A percentile compares a stretch with the other conserved stretches of the same genome.
Conservation (phyloP, 1,284 basidiomycete genomes). For the Ceratobasidium sp. region DNA sequence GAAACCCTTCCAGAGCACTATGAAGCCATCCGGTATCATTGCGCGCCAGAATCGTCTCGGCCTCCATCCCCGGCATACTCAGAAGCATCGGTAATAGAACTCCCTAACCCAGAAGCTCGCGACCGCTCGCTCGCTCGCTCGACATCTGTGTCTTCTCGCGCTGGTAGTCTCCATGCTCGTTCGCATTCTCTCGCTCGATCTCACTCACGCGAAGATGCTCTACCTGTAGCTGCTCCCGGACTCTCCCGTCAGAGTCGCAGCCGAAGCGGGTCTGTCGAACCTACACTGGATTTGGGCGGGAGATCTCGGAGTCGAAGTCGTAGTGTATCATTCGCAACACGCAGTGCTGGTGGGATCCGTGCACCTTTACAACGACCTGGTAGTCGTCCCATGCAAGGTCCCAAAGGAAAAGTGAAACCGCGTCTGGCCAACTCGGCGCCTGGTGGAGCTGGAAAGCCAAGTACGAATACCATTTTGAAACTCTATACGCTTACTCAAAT, state of each 20-base stretch:
- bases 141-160: conserved; percentile 7
- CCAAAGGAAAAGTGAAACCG: conserved; percentile 9
- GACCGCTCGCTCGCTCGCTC: conserved; percentile 4
- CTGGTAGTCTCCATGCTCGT: conserved; percentile 1
- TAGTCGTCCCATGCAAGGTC: background rate
- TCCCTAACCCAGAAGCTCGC: conserved; percentile 4
- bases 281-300: background rate
- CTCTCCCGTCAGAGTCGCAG: conserved; percentile 3
- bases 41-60: conserved; percentile 12
- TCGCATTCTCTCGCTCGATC: too few relatives aligned
- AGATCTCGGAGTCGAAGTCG: background rate
- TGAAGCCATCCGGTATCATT: conserved; percentile 17
- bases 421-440: conserved; percentile 3
- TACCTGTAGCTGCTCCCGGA: background rate
- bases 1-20: conserved; percentile 27
- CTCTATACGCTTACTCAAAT: background rate
- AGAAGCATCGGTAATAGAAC: background rate
- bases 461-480: background rate
- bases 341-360: conserved; percentile 27
- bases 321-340: conserved; percentile 28
- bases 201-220: background rate
- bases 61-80: conserved; percentile 6
- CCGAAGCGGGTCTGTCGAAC: conserved; percentile 27
- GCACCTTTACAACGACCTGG: conserved; percentile 14
- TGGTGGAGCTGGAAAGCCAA: background rate